Evolutionary conservation across 768 basidiomycete genomes (phyloP).

Genomic region (Lentinula aciculospora): DNA sequence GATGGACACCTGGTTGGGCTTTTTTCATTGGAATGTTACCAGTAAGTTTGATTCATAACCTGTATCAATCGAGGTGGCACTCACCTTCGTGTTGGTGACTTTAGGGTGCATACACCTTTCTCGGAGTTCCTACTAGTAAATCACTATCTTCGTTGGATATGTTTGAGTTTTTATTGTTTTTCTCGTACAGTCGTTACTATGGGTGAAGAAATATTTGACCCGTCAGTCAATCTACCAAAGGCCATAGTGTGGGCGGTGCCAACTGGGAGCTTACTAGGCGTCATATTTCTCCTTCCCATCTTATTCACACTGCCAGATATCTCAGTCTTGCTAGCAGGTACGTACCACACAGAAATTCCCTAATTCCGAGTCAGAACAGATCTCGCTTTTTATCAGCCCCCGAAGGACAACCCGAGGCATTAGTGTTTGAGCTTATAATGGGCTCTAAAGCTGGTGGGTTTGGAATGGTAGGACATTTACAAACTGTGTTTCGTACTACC

Average conservation of each 20-base stretch:
- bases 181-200: constrained; percentile 45
- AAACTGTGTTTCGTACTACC: not conserved
- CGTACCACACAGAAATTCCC: constrained; percentile 1
- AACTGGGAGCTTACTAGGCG: constrained; percentile 43
- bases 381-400: not conserved
- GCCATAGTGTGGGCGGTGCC: constrained; percentile 52
- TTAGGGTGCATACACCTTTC: not conserved
- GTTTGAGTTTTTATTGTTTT: not conserved
- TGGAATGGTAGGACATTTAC: constrained; percentile 40
- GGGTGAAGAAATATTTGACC: constrained; percentile 64
- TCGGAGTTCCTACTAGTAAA: not conserved
- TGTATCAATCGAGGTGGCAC: too few relatives aligned
- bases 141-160: not conserved
- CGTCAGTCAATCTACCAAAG: constrained; percentile 45
- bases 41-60: constrained; percentile 23
- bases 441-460: constrained; percentile 58
- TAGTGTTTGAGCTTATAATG: constrained; percentile 59
- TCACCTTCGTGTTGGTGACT: not conserved
- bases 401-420: constrained; percentile 52
- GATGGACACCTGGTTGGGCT: constrained; percentile 64
- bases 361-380: not conserved
- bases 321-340: constrained; percentile 44
- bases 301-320: constrained; percentile 62
- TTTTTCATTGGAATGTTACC: constrained; percentile 64
- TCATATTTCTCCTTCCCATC: constrained; percentile 56